Evolutionary conservation across 192 early-diverging fungal genomes (phyloP).

Genomic region (Podila epigama): DNA sequence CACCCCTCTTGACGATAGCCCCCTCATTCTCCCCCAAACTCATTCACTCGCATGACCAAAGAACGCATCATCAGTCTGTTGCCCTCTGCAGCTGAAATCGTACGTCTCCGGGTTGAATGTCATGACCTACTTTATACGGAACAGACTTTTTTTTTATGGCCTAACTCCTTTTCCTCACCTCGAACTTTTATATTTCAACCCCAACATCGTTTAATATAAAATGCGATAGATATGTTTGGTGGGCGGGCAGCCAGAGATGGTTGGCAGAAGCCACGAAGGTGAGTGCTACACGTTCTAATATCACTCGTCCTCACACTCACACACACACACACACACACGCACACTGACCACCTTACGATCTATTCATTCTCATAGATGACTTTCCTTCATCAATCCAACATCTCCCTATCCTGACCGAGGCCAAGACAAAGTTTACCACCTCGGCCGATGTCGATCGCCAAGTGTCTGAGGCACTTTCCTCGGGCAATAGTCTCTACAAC

Average conservation of each 20-base stretch:
- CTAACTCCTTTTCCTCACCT: background rate
- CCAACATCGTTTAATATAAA: conserved; percentile 13
- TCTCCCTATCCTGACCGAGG: conserved; percentile 54
- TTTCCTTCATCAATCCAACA: conserved; percentile 52
- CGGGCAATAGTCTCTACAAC: conserved; percentile 55
- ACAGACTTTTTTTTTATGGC: background rate
- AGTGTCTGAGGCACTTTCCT: conserved; percentile 54
- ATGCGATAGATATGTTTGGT: conserved; percentile 49
- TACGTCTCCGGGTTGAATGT: conserved; percentile 11
- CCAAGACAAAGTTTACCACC: conserved; percentile 56
- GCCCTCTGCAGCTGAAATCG: conserved; percentile 63
- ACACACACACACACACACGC: background rate
- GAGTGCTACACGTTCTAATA: too few species aligned
- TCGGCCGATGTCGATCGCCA: conserved; percentile 60
- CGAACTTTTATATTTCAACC: background rate
- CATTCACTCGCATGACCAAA: conserved; percentile 9
- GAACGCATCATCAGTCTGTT: conserved; percentile 55
- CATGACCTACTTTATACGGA: background rate
- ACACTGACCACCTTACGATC: background rate
- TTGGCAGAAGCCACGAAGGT: conserved; percentile 51
- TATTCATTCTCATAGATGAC: conserved; percentile 41
- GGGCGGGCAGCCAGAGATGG: conserved; percentile 43
- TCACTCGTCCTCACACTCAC: too few species aligned
- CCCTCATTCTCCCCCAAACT: background rate
- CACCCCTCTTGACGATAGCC: background rate